Evolutionary conservation across 2,329 filamentous ascomycete species (phyloP).

Genomic region (Microdochium paspali): DNA sequence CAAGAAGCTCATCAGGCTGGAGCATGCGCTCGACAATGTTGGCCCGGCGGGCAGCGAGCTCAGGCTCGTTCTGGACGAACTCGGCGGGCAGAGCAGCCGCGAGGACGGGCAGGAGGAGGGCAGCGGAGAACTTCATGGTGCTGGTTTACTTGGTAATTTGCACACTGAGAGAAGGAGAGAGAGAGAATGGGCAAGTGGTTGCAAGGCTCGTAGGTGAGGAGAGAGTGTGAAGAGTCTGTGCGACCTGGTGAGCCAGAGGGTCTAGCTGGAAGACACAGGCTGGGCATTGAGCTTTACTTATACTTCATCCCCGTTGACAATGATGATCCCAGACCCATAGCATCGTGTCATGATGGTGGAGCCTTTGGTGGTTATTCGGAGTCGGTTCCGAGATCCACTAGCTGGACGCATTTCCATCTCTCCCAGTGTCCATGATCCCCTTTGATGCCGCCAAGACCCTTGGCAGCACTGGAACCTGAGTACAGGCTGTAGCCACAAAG

Average conservation of each 20-base stretch:
- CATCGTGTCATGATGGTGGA: too few relatives aligned
- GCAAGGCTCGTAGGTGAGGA: too few relatives aligned
- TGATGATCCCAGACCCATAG: too few relatives aligned
- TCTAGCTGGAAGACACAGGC: background rate
- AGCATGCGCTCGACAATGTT: background rate
- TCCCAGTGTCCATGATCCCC: too few relatives aligned
- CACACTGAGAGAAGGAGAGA: background rate
- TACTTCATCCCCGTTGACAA: background rate
- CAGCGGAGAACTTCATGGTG: background rate
- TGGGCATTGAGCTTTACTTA: background rate
- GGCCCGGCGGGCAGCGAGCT: background rate
- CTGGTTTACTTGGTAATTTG: too few relatives aligned
- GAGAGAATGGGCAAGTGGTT: background rate
- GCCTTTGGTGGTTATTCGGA: too few relatives aligned
- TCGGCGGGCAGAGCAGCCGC: background rate
- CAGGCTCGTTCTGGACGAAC: background rate
- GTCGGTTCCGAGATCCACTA: too few relatives aligned
- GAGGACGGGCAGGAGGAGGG: background rate
- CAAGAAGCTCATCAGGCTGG: background rate
- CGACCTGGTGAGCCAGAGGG: background rate
- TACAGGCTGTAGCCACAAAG: too few relatives aligned
- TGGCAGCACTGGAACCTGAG: too few relatives aligned
- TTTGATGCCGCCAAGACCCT: too few relatives aligned
- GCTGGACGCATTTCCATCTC: too few relatives aligned
- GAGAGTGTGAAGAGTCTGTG: background rate